Conservation (phyloP, 129 eudicot species). For the Solidago caesia region DNA sequence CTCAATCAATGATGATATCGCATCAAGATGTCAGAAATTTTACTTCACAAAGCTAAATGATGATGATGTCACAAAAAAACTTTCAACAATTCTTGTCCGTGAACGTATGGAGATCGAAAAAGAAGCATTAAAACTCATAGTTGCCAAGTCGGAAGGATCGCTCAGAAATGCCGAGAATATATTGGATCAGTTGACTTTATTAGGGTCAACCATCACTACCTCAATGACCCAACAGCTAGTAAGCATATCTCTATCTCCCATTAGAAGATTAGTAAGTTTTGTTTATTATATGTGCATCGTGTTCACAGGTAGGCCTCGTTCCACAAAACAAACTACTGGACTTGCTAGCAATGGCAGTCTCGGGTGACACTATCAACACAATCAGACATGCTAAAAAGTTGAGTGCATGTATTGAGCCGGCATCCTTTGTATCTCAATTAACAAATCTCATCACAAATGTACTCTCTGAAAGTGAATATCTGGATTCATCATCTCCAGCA, state of each 20-base stretch:
- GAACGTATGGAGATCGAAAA: conserved; percentile 22
- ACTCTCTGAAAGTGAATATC: conserved; percentile 20
- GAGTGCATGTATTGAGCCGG: conserved; percentile 31
- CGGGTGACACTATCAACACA: conserved; percentile 35
- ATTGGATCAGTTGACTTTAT: conserved; percentile 36
- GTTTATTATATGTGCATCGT: not conserved
- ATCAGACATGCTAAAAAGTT: conserved; percentile 29
- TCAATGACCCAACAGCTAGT: conserved; percentile 40
- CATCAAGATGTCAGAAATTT: conserved; percentile 38
- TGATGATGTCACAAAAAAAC: conserved; percentile 23
- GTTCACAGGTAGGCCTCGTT: conserved; percentile 32
- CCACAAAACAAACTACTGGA: conserved; percentile 36
- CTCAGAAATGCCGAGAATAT: conserved; percentile 40
- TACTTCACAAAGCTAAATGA: conserved; percentile 26
- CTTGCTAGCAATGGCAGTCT: conserved; percentile 29
- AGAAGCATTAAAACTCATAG: conserved; percentile 36
- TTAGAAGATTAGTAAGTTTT: not conserved
- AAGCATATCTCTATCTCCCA: conserved; percentile 1
- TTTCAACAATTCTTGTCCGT: conserved; percentile 21
- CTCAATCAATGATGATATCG: conserved; percentile 2
- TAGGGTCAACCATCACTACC: conserved; percentile 33
- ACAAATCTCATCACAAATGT: conserved; percentile 27
- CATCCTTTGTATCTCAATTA: conserved; percentile 31
- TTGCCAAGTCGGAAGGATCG: conserved; percentile 35
- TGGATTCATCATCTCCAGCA: conserved; percentile 10